phyloP scores from a whole-genome alignment of 306 rosid species.

The Quercus parvula region DNA sequence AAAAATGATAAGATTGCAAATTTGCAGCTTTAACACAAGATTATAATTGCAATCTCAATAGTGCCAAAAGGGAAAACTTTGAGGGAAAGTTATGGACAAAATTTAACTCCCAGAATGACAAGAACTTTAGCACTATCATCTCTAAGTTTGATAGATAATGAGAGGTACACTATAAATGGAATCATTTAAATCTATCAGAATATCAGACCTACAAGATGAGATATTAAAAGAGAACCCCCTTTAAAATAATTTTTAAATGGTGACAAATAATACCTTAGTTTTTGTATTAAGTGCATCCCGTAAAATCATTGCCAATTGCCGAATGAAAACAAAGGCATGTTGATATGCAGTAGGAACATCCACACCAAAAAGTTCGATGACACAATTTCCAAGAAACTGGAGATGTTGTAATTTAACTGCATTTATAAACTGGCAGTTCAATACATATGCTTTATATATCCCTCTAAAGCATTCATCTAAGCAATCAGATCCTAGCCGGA shows the following conservation, averaged over 20 bases:
- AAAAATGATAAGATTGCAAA: neutral
- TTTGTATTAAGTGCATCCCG: conserved; percentile 83
- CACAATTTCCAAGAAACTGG: conserved; percentile 76
- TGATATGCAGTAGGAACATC: conserved; percentile 87
- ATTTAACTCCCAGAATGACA: neutral
- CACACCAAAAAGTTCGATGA: conserved; percentile 70
- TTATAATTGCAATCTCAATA: neutral
- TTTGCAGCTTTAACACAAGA: conserved; percentile 21
- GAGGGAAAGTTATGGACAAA: neutral
- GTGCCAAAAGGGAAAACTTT: neutral
- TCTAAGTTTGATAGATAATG: conserved; percentile 1
- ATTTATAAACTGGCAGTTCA: conserved; percentile 88
- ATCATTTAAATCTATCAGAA: neutral
- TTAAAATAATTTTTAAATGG: neutral
- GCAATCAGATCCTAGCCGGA: conserved; percentile 88
- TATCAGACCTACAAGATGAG: neutral
- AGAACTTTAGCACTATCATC: neutral
- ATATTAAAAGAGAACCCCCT: neutral
- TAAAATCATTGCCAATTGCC: conserved; percentile 88
- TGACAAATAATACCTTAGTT: conserved; percentile 62
- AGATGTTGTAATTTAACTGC: conserved; percentile 78
- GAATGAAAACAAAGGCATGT: conserved; percentile 83
- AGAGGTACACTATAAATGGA: neutral
- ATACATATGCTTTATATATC: conserved; percentile 88
- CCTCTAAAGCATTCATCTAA: conserved; percentile 85